These are phyloP conservation scores for Aspergillus fructus DNA, from an alignment of 2,329 filamentous ascomycete genomes.

Conservation along the genomic window DNA sequence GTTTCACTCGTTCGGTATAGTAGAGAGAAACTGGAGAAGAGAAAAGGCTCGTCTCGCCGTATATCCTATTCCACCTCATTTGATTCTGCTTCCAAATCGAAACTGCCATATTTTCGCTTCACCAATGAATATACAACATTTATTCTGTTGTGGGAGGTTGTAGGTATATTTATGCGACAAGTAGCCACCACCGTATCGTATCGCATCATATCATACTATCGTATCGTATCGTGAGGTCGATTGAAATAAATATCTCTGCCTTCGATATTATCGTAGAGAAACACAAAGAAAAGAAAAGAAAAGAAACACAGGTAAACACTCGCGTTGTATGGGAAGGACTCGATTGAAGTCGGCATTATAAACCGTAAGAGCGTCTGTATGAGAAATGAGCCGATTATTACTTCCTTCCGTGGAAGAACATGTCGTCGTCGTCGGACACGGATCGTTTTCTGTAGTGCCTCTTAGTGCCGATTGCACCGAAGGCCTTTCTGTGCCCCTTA, in stretches of 20 bases:
- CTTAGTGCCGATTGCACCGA: slow-evolving; percentile 17
- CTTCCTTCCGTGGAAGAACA: slow-evolving; percentile 12
- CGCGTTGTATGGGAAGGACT: neutral
- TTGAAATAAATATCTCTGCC: neutral
- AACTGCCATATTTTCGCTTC: neutral
- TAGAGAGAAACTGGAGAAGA: neutral
- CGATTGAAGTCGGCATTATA: neutral
- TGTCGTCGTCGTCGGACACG: slow-evolving; percentile 18
- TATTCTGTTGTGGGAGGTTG: neutral
- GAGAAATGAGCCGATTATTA: neutral
- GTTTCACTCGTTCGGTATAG: neutral
- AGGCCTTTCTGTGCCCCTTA: slow-evolving; percentile 8
- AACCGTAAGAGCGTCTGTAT: neutral
- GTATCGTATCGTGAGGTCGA: neutral
- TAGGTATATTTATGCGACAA: slow-evolving; percentile 12
- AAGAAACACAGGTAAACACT: neutral
- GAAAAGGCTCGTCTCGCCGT: neutral
- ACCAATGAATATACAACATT: slow-evolving; percentile 8
- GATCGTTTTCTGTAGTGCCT: slow-evolving; percentile 12
- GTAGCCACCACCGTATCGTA: slow-evolving; percentile 3
- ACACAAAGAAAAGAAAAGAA: neutral
- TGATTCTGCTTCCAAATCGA: neutral
- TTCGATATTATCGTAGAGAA: neutral
- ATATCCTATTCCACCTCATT: neutral
- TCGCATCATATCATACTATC: slow-evolving; percentile 3